Evolutionary conservation across 225 moss, liverwort and hornwort species (phyloP), one percentile per base, ranked within the genome.

Genomic region (Bryoerythrophyllum caledonicum): DNA sequence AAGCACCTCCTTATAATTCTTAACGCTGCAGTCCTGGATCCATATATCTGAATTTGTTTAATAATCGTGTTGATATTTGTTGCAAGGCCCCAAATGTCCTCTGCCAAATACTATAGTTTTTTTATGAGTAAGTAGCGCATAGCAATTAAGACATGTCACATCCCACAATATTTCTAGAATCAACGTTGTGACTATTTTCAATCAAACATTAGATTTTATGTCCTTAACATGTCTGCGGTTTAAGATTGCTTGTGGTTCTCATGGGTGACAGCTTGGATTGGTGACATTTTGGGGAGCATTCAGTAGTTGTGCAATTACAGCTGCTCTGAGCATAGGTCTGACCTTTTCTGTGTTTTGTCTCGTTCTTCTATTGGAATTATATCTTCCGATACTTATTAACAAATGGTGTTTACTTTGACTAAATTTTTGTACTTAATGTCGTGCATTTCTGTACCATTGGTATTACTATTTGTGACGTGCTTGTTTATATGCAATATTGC

Each of bases 281-380:
- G 81, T 95, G 68, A 81, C 89, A 21, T 69, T 82, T 35, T 86
- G 85, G 90, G 83, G 82, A 67, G 99, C 95, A 57, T 79, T 95
- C 62, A 88, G 79, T 68, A 91, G 81, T 60, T 93, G 94, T 89
- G 76, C 76, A 78, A 52, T 74, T 20, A 87, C 94, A 53, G 94
- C 90, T 59, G 28, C 85, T 71, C 62, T 91, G 60, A 91, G 95
- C 71, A 77, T 90, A 60, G 94, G 94, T 94, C 43, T 72, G 83
- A 23, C n/a, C 68, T 67, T 63, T 67, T 60, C 64, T 75, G 35
- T 63, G 26, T 79, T 21, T 46, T 72, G 63, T 60, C 24, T 68
- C 40, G 64, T 49, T 74, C 20, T 75, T 70, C 26, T 67, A 44
- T 68, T 76, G 56, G 59, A 21, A 15, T 43, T 72, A 23, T 63